Evolutionary conservation across 495 filamentous ascomycete species (phyloP).

Genomic region (Massariosphaeria phaeospora): DNA sequence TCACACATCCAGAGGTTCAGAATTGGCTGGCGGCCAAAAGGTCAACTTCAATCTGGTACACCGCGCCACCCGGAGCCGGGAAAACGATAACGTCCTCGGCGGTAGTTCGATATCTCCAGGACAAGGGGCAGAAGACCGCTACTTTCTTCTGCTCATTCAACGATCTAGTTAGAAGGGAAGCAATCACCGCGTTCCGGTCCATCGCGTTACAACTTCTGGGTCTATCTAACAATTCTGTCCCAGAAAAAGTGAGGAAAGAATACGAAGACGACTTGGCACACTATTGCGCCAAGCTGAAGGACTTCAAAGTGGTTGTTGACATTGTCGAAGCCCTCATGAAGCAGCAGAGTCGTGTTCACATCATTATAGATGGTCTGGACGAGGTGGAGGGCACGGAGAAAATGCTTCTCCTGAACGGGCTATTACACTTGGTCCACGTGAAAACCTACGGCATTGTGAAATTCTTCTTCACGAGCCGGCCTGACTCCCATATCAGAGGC

Average conservation of each 20-base stretch:
- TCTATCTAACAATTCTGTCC: conserved; percentile 21
- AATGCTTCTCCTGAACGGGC: conserved; percentile 9
- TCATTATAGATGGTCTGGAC: conserved; percentile 39
- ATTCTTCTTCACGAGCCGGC: conserved; percentile 40
- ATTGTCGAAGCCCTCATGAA: conserved; percentile 34
- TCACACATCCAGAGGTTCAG: conserved; percentile 29
- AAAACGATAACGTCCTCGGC: conserved; percentile 36
- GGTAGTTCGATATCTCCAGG: conserved; percentile 27
- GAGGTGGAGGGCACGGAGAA: conserved; percentile 30
- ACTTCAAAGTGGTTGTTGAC: conserved; percentile 13
- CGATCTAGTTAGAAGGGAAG: conserved; percentile 27
- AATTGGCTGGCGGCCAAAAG: conserved; percentile 29
- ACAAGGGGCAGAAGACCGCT: conserved; percentile 25
- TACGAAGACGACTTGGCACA: conserved; percentile 30
- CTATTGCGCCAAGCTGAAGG: conserved; percentile 21
- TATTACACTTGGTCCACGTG: conserved; percentile 18
- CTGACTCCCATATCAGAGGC: conserved; percentile 29
- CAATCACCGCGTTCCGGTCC: conserved; percentile 31
- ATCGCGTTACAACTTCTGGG: conserved; percentile 35
- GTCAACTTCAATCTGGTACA: conserved; percentile 35
- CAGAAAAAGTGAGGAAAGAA: conserved; percentile 27
- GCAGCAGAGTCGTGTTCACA: conserved; percentile 28
- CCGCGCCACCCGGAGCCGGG: conserved; percentile 37
- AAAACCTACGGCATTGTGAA: conserved; percentile 36
- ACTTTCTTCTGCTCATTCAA: conserved; percentile 39